Base-by-base conservation (phyloP, 225 moss, liverwort and hornwort genomes). In the Polytrichum commune region DNA sequence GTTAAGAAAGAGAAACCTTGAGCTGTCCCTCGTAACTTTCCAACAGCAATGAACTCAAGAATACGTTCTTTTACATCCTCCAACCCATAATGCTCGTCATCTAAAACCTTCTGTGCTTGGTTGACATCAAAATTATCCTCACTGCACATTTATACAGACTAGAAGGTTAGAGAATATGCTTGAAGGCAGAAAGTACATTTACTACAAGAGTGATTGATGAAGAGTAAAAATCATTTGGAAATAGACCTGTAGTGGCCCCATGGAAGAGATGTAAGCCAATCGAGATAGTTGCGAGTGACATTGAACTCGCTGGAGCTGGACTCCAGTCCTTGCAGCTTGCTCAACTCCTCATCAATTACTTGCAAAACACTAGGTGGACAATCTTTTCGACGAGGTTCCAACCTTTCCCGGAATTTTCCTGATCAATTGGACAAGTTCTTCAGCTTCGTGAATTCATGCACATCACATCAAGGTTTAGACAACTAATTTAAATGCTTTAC, bases 251-350 rank as follows among this genome's bases (percentile, higher is more conserved):
- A 84, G 22, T 86, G 86, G 5, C 86, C 89, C 89, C 89, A 90
- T 53, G 89, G 89, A 57, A 90, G 71, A 23, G 86, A 90, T 19
- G 89, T 83, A 38, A 98, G 92, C 97, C 92, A 98, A 81, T 98
- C 97, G 71, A 98, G 83, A 62, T 98, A 98, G 78, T 95, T 98
- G 71, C 94, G 89, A 60, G 93, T 97, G 73, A 97, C 92, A 83
- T 97, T 97, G 63, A 98, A 98, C 81, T 98, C 97, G 61, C 94
- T 98, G 20, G 94, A 98, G 82, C 95, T 98, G 22, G 94, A 86
- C 77, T 98, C 94, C 80, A 98, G 70, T 70, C 95, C 97, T 75
- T 98, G 97, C 74, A 98, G 79, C 85, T 98, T 98, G 87, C 73
- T 98, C 84, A 98, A 54, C 73, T 98, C 94, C 70, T 95, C 97